A percentile compares a stretch with the other conserved stretches of the same genome.
phyloP scores from a whole-genome alignment of 225 moss, liverwort and hornwort species.

The Anthoceros angustus region DNA sequence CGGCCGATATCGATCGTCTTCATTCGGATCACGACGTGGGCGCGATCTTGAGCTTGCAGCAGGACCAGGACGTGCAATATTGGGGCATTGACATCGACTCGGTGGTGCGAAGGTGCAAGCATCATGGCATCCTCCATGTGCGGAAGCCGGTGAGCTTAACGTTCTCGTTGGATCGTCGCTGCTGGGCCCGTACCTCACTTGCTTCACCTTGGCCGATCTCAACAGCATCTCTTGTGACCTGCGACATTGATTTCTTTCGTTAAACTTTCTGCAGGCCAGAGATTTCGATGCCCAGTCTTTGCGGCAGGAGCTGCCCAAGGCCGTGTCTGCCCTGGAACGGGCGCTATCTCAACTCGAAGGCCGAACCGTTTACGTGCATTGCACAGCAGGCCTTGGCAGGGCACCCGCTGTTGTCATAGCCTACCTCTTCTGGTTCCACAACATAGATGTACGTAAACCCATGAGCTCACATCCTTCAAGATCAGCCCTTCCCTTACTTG shows the following conservation, averaged over 20 bases:
- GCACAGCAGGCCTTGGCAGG: too few species aligned
- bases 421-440: too few species aligned
- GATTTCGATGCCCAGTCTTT: slow-evolving; percentile 16
- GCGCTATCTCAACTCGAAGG: too few species aligned
- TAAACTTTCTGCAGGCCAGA: slow-evolving; percentile 4
- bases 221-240: too few species aligned
- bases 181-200: too few species aligned
- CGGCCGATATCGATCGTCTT: too few species aligned
- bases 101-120: slow-evolving; percentile 8
- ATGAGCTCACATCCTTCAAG: not conserved
- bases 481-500: not conserved
- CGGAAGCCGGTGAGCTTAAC: slow-evolving; percentile 6
- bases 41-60: slow-evolving; percentile 6
- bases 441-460: slow-evolving; percentile 15
- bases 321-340: too few species aligned
- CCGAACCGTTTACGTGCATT: too few species aligned
- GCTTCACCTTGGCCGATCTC: too few species aligned
- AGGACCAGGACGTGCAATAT: slow-evolving; percentile 13
- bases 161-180: not conserved
- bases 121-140: slow-evolving; percentile 13
- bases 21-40: not conserved
- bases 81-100: slow-evolving; percentile 8
- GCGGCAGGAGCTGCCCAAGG: slow-evolving; percentile 4
- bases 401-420: too few species aligned
- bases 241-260: not conserved